phyloP scores from a whole-genome alignment of 257 asterid genomes.

The Solanum okadae region DNA sequence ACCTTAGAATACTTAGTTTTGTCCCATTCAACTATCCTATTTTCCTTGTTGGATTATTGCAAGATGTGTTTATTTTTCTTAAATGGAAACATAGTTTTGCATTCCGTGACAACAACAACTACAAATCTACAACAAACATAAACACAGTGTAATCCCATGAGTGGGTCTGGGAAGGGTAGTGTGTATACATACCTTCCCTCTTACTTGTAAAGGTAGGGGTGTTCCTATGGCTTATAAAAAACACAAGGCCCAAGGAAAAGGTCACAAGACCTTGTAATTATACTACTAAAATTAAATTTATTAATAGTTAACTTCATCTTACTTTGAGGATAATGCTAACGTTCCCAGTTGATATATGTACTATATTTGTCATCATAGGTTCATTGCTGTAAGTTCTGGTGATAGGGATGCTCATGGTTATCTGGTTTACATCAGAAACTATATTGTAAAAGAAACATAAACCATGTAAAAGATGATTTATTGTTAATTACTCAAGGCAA shows the following conservation, averaged over 20 bases:
- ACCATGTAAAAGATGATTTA: neutral
- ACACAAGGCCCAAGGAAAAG: neutral
- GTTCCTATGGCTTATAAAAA: neutral
- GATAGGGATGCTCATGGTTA: neutral
- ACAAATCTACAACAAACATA: neutral
- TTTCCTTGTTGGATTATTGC: neutral
- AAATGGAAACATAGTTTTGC: neutral
- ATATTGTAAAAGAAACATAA: neutral
- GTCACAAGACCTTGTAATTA: neutral
- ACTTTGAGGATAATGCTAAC: neutral
- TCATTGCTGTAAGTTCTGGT: neutral
- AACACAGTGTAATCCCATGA: neutral
- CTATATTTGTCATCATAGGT: neutral
- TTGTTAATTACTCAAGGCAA: neutral
- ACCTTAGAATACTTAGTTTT: neutral
- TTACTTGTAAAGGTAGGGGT: neutral
- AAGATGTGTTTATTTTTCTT: neutral
- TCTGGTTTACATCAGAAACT: neutral
- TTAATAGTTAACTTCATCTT: neutral
- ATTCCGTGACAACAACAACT: neutral
- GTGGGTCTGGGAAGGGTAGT: neutral
- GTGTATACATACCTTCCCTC: neutral
- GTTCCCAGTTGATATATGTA: neutral
- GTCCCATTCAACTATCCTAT: neutral
- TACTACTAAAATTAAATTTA: neutral